Conservation (phyloP, 2,329 filamentous ascomycete species). For the Ceratocystis ficicola region DNA sequence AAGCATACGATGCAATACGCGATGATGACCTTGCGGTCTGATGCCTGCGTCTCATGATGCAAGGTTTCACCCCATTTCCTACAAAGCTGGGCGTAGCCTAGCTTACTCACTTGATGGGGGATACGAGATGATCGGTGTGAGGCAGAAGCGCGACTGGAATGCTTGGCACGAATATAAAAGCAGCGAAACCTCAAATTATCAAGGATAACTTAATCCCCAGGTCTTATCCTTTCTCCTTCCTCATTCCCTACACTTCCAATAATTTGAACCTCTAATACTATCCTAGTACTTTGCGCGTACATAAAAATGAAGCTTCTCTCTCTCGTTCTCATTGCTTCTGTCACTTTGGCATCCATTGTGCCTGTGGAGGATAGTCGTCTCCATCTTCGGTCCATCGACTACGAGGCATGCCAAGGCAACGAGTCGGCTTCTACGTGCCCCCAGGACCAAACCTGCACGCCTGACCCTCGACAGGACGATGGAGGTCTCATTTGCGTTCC, state of each 20-base stretch:
- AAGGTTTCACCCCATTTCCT: background rate
- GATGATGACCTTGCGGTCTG: background rate
- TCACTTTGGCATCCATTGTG: background rate
- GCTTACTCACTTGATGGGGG: background rate
- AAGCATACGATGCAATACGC: background rate
- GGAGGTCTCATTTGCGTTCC: background rate
- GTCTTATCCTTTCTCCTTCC: background rate
- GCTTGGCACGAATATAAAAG: constrained; percentile 9
- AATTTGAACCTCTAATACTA: background rate
- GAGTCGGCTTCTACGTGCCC: background rate
- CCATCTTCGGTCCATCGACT: background rate
- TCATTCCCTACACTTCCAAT: background rate
- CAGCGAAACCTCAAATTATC: background rate
- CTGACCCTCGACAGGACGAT: background rate
- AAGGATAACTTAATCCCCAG: background rate
- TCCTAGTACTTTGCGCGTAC: background rate
- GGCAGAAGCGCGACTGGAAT: background rate
- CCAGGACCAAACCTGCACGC: background rate
- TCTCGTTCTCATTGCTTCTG: background rate
- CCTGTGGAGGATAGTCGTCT: background rate
- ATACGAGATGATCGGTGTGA: background rate
- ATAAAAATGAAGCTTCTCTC: background rate
- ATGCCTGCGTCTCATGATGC: background rate
- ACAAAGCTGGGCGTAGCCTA: background rate
- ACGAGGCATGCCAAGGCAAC: background rate